These are phyloP conservation scores for Gymnopilus junonius DNA, from an alignment of 768 basidiomycete species.

Conservation along the genomic window DNA sequence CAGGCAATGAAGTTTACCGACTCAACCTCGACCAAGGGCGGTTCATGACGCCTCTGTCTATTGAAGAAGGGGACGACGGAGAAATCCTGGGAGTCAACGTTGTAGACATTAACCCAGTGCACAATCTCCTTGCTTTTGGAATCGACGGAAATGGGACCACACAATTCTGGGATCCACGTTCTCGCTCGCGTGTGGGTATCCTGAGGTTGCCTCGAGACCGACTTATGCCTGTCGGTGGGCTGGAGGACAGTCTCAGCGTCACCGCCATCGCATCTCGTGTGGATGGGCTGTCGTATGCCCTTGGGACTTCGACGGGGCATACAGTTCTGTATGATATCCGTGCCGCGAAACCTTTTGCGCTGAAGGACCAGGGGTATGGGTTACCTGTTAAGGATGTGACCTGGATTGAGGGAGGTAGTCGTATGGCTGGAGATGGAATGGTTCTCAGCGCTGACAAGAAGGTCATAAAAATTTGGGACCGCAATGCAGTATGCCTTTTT, in stretches of 20 bases:
- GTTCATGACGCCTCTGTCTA: constrained; percentile 80
- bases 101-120: constrained; percentile 91
- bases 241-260: constrained; percentile 53
- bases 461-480: constrained; percentile 97
- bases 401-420: constrained; percentile 89
- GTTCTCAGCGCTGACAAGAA: constrained; percentile 94
- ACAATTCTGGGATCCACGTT: constrained; percentile 96
- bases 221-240: constrained; percentile 45
- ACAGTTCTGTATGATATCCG: constrained; percentile 95
- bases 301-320: constrained; percentile 95
- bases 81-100: constrained; percentile 85
- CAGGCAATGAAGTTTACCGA: constrained; percentile 88
- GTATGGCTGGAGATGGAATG: constrained; percentile 86
- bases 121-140: constrained; percentile 89
- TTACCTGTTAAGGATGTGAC: constrained; percentile 81
- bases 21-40: constrained; percentile 96
- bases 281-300: constrained; percentile 92
- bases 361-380: constrained; percentile 98
- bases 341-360: constrained; percentile 77
- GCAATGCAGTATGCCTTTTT: constrained; percentile 62
- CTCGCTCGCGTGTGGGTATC: constrained; percentile 73
- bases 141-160: constrained; percentile 85
- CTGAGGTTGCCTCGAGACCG: constrained; percentile 62
- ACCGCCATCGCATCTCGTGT: constrained; percentile 84
- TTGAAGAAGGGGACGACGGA: constrained; percentile 53